Conservation (phyloP, 1,284 basidiomycete species). For the Athelia sp. region DNA sequence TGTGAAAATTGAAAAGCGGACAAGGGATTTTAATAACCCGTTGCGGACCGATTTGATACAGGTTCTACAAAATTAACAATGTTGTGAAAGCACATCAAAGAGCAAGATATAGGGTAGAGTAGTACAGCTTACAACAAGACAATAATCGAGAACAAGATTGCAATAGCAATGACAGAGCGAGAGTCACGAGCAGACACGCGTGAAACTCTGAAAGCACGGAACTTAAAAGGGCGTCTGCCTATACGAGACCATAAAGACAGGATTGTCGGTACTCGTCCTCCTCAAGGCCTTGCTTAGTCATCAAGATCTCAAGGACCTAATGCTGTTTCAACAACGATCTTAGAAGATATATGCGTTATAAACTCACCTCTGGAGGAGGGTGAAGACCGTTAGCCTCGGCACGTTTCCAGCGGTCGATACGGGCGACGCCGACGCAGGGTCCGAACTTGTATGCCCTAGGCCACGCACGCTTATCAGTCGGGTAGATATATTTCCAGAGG, state of each 20-base stretch:
- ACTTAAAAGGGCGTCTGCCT: too few species aligned
- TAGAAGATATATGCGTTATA: background rate
- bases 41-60: too few species aligned
- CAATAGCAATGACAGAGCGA: too few species aligned
- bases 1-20: too few species aligned
- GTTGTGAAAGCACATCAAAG: too few species aligned
- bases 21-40: too few species aligned
- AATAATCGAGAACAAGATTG: too few species aligned
- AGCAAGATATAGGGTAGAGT: too few species aligned
- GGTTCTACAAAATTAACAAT: too few species aligned
- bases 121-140: too few species aligned
- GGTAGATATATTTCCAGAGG: background rate
- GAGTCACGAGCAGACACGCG: too few species aligned
- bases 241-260: constrained; percentile 43
- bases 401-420: constrained; percentile 86
- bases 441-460: constrained; percentile 76
- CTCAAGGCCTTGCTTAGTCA: constrained; percentile 47
- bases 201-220: too few species aligned
- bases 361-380: constrained; percentile 76
- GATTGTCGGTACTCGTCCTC: constrained; percentile 41
- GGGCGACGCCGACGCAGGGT: constrained; percentile 78
- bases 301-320: constrained; percentile 74
- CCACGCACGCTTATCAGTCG: constrained; percentile 2
- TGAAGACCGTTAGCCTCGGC: constrained; percentile 77
- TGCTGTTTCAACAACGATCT: background rate